Base-by-base conservation (phyloP, 179 eudicot species). In the Beta macrorhiza region DNA sequence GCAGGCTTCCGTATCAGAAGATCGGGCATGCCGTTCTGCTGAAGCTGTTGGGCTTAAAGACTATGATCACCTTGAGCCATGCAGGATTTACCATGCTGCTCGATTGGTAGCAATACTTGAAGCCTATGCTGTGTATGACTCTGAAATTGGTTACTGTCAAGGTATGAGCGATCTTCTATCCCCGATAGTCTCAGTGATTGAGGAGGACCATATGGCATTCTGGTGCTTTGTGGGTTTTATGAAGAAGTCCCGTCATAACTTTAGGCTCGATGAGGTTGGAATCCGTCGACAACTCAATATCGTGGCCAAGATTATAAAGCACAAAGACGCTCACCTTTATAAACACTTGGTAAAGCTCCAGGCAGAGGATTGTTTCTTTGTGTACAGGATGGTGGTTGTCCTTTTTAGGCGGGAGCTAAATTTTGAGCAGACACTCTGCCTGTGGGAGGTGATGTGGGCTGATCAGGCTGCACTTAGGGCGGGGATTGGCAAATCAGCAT, bases 391-490 rank as follows among this genome's bases (percentile, higher is more conserved):
- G 98, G 98, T 94, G 89, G 94, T 94, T 72, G 98, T 94, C 56
- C 84, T 94, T 47, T 94, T 94, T 80, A 89, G 98, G 80, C 83
- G 98, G 85, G 98, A 94, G 79, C 83, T 94, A 42, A 87, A 84
- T 37, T 94, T 90, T 51, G 97, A 94, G 87, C 97, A 94, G 89
- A 91, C 97, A 19, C 81, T 93, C 20, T 91, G 97, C 67, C 91
- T 94, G n/a, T 94, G 98, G 98, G 98, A 94, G 81, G 95, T 94
- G n/a, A 90, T 94, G 94, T 94, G 98, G 98, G 95, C 98, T 0
- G 97, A 94, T 82, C 94, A 93, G 86, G 96, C 96, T 11, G 98
- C 98, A 7, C 87, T 91, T 56, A 83, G 95, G 83, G 95, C 94
- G 7, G 96, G 97, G 71, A 81, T 94, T 0, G 97, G 96, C 20